phyloP scores from a whole-genome alignment of 2,329 filamentous ascomycete species.

The Mollisiaceae sp. region DNA sequence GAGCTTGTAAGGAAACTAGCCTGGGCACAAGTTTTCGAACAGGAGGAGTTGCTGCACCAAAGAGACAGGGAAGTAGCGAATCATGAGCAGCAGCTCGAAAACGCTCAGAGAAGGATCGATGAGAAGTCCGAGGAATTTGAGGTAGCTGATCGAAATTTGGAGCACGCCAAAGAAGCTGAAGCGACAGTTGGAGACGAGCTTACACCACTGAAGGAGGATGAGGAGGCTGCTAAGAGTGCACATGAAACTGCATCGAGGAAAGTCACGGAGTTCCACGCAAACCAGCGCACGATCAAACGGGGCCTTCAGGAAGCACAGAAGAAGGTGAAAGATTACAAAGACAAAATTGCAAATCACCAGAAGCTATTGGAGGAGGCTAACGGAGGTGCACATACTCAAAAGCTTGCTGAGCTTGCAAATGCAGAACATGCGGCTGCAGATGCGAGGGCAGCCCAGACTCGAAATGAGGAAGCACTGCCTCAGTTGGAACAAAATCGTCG shows the following conservation, averaged over 20 bases:
- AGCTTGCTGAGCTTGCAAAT: slow-evolving; percentile 61
- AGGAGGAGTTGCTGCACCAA: slow-evolving; percentile 62
- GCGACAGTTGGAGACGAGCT: slow-evolving; percentile 40
- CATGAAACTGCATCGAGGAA: slow-evolving; percentile 59
- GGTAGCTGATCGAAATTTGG: slow-evolving; percentile 40
- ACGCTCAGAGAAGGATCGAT: slow-evolving; percentile 52
- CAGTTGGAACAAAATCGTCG: slow-evolving; percentile 43
- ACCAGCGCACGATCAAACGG: slow-evolving; percentile 69
- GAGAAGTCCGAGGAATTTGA: slow-evolving; percentile 49
- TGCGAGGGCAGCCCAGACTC: slow-evolving; percentile 49
- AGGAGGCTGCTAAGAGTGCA: slow-evolving; percentile 54
- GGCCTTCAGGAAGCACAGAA: slow-evolving; percentile 59
- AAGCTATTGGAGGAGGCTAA: slow-evolving; percentile 68
- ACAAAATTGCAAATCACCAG: slow-evolving; percentile 60
- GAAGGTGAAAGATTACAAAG: slow-evolving; percentile 52
- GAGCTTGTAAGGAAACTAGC: slow-evolving; percentile 70
- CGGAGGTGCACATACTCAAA: slow-evolving; percentile 70
- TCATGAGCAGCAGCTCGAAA: slow-evolving; percentile 45
- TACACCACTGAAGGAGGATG: slow-evolving; percentile 52
- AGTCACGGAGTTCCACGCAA: slow-evolving; percentile 58
- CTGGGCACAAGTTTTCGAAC: slow-evolving; percentile 86
- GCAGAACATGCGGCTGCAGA: slow-evolving; percentile 57
- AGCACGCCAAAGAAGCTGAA: slow-evolving; percentile 39
- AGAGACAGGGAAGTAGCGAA: slow-evolving; percentile 45
- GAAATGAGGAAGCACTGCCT: slow-evolving; percentile 48